Percentiles rank a stretch among this genome's conserved stretches.
phyloP scores from a whole-genome alignment of 23 red algal species.

The Gracilaria domingensis region DNA sequence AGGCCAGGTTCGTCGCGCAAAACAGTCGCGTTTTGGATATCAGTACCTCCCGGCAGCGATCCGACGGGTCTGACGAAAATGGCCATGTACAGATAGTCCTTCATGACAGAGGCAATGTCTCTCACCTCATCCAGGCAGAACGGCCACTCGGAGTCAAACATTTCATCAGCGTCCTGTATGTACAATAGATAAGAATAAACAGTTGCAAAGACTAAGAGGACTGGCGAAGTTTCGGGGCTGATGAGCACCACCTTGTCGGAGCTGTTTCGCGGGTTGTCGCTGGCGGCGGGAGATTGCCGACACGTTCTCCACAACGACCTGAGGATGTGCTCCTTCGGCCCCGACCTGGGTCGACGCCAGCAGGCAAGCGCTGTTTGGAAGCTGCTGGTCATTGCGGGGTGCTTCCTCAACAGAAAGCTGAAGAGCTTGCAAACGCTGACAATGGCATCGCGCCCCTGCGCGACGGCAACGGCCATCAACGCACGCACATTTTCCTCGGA shows the following conservation, averaged over 20 bases:
- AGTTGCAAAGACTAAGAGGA: constrained; percentile 62
- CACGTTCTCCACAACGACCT: constrained; percentile 58
- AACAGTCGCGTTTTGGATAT: constrained; percentile 1
- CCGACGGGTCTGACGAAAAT: constrained; percentile 44
- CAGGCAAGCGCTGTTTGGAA: constrained; percentile 61
- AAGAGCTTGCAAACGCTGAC: constrained; percentile 67
- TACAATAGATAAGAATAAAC: constrained; percentile 74
- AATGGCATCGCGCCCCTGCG: constrained; percentile 36
- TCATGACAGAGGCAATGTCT: constrained; percentile 67
- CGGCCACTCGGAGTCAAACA: constrained; percentile 70
- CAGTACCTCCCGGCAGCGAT: background rate
- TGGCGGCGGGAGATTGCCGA: background rate
- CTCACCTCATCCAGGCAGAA: constrained; percentile 46
- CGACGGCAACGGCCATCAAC: constrained; percentile 45
- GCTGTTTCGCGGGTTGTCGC: background rate
- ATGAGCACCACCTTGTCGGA: constrained; percentile 11
- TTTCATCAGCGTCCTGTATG: constrained; percentile 76
- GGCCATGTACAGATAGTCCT: constrained; percentile 57
- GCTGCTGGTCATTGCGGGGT: constrained; percentile 30
- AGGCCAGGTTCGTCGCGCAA: constrained; percentile 42
- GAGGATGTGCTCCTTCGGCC: constrained; percentile 35
- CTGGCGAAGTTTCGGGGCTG: constrained; percentile 32
- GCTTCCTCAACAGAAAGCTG: constrained; percentile 53
- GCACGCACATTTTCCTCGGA: constrained; percentile 59
- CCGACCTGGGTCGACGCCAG: constrained; percentile 41